These are phyloP conservation scores for Clohesyomyces aquaticus DNA, from an alignment of 495 filamentous ascomycete species.

Conservation along the genomic window DNA sequence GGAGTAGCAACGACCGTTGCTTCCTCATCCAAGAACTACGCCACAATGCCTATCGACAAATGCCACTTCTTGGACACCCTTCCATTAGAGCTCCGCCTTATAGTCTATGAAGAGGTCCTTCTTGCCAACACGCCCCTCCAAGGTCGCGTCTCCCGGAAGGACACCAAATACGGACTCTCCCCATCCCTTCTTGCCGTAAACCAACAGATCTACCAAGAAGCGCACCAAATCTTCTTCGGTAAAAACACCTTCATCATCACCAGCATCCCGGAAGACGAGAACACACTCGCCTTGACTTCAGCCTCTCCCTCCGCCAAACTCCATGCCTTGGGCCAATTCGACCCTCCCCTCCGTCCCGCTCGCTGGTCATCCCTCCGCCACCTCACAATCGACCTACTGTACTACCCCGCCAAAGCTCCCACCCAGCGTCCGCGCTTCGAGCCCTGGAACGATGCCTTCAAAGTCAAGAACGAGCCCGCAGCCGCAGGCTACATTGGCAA, in stretches of 20 bases:
- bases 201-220: conserved; percentile 30
- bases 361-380: conserved; percentile 13
- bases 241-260: conserved; percentile 24
- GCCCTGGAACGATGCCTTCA: background rate
- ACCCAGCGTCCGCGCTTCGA: background rate
- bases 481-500: background rate
- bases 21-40: background rate
- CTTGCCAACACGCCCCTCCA: conserved; percentile 5
- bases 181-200: conserved; percentile 15
- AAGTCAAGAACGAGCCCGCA: background rate
- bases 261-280: conserved; percentile 10
- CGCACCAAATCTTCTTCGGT: conserved; percentile 19
- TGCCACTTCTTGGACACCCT: conserved; percentile 25
- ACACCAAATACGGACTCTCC: background rate
- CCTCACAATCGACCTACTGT: conserved; percentile 20
- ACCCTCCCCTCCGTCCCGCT: conserved; percentile 6
- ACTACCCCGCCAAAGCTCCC: conserved; percentile 3
- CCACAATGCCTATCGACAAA: background rate
- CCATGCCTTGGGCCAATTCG: background rate
- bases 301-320: background rate
- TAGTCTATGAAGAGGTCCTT: conserved; percentile 20
- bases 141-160: conserved; percentile 5
- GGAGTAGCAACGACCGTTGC: background rate
- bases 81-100: conserved; percentile 18
- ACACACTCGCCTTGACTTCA: background rate